Conservation (phyloP, 495 filamentous ascomycete genomes). For the Lasiosphaeria hispida region DNA sequence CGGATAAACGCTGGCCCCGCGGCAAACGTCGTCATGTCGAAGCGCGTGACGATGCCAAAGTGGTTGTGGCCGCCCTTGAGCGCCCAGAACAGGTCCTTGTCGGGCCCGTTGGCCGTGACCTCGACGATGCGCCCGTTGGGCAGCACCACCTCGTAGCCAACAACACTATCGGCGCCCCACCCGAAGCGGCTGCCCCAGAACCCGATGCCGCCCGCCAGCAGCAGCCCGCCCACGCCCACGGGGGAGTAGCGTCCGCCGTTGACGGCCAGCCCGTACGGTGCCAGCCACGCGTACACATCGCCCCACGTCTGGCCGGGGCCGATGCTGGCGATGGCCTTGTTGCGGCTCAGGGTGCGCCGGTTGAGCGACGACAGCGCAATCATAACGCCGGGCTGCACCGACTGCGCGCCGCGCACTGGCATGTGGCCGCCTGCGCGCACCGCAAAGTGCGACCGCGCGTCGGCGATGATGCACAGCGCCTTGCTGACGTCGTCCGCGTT, state of each 20-base stretch:
- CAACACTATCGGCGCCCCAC: constrained; percentile 47
- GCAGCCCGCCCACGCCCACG: constrained; percentile 54
- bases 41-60: constrained; percentile 59
- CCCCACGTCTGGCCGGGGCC: constrained; percentile 45
- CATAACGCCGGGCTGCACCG: too few relatives aligned
- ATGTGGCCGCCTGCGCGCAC: too few relatives aligned
- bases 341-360: too few relatives aligned
- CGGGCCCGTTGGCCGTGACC: constrained; percentile 22
- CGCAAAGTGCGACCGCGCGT: too few relatives aligned
- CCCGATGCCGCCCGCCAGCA: constrained; percentile 50
- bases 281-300: constrained; percentile 42
- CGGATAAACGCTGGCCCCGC: constrained; percentile 3
- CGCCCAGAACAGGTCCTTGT: constrained; percentile 47
- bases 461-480: too few relatives aligned
- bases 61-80: constrained; percentile 58
- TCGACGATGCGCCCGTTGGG: constrained; percentile 32
- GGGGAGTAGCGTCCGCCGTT: constrained; percentile 47
- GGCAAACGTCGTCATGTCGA: constrained; percentile 47
- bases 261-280: constrained; percentile 31
- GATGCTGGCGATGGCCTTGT: too few relatives aligned
- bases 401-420: too few relatives aligned
- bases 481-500: too few relatives aligned
- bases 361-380: too few relatives aligned
- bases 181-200: constrained; percentile 46
- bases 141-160: constrained; percentile 48